Evolutionary conservation across 352 stramenopile genomes (phyloP).

Genomic region (Phytophthora cactorum): DNA sequence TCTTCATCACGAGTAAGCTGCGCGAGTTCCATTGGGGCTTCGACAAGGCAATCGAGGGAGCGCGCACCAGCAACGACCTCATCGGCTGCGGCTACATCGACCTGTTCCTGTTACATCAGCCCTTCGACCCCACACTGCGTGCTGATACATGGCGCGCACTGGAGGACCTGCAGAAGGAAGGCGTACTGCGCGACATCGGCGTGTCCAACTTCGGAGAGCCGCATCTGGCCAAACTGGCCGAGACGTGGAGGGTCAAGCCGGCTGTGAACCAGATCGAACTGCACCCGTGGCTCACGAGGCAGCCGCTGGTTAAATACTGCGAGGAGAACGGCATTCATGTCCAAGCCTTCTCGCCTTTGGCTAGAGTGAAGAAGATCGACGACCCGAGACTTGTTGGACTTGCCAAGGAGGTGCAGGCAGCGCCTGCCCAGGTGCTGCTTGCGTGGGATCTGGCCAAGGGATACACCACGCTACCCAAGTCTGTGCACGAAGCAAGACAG

Average conservation of each 20-base stretch:
- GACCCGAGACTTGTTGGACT: conserved; percentile 45
- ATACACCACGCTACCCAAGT: conserved; percentile 60
- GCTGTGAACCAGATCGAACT: conserved; percentile 83
- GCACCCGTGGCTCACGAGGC: conserved; percentile 64
- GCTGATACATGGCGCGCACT: conserved; percentile 50
- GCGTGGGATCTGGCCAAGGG: conserved; percentile 50
- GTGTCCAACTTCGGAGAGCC: conserved; percentile 86
- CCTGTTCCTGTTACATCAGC: conserved; percentile 74
- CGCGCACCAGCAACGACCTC: conserved; percentile 53
- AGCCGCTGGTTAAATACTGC: conserved; percentile 64
- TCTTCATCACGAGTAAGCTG: conserved; percentile 86
- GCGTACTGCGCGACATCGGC: conserved; percentile 76
- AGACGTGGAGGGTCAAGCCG: conserved; percentile 52
- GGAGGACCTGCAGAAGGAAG: conserved; percentile 47
- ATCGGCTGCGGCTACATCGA: conserved; percentile 82
- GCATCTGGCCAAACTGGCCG: conserved; percentile 76
- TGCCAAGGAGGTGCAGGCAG: conserved; percentile 35
- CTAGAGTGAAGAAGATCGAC: conserved; percentile 49
- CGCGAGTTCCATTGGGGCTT: conserved; percentile 71
- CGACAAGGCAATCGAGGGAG: conserved; percentile 61
- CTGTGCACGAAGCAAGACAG: conserved; percentile 45
- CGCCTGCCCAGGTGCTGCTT: conserved; percentile 54
- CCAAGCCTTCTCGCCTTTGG: conserved; percentile 57
- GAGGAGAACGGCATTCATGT: conserved; percentile 45
- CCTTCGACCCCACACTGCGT: conserved; percentile 50